Conservation (phyloP, 23 red algal species). For the Cyanidium caldarium region DNA sequence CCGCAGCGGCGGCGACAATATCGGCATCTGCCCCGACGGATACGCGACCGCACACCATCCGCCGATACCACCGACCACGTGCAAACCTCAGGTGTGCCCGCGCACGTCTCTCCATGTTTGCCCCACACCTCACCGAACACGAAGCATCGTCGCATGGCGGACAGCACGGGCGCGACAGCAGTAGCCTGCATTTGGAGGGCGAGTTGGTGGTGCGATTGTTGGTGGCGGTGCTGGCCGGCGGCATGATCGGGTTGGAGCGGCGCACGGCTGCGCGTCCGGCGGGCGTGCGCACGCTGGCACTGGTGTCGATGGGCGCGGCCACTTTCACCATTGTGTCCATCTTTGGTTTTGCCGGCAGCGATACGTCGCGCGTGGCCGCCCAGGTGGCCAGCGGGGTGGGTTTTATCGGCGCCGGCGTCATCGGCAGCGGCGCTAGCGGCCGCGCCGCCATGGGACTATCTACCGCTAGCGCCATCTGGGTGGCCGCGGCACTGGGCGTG, state of each 20-base stretch:
- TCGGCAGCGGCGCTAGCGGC: slow-evolving; percentile 4
- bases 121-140: too few species aligned
- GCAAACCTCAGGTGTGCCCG: too few species aligned
- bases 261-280: slow-evolving; percentile 31
- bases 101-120: too few species aligned
- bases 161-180: not conserved
- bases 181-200: not conserved
- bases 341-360: slow-evolving; percentile 4
- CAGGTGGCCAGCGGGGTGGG: slow-evolving; percentile 44
- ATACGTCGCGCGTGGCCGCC: slow-evolving; percentile 31
- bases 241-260: slow-evolving; percentile 41
- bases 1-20: too few species aligned
- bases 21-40: too few species aligned
- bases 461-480: slow-evolving; percentile 53
- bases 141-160: too few species aligned
- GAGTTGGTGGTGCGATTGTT: slow-evolving; percentile 33
- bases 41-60: too few species aligned
- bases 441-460: slow-evolving; percentile 8
- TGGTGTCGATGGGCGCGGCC: slow-evolving; percentile 26
- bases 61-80: too few species aligned
- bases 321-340: slow-evolving; percentile 32
- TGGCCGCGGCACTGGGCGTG: slow-evolving; percentile 43
- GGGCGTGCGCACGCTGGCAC: slow-evolving; percentile 33
- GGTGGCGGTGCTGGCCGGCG: slow-evolving; percentile 24
- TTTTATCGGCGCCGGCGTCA: slow-evolving; percentile 41